A percentile compares a stretch with the other conserved stretches of the same genome.
Evolutionary conservation across 306 rosid genomes (phyloP).

Genomic region (Phaseolus lunatus): DNA sequence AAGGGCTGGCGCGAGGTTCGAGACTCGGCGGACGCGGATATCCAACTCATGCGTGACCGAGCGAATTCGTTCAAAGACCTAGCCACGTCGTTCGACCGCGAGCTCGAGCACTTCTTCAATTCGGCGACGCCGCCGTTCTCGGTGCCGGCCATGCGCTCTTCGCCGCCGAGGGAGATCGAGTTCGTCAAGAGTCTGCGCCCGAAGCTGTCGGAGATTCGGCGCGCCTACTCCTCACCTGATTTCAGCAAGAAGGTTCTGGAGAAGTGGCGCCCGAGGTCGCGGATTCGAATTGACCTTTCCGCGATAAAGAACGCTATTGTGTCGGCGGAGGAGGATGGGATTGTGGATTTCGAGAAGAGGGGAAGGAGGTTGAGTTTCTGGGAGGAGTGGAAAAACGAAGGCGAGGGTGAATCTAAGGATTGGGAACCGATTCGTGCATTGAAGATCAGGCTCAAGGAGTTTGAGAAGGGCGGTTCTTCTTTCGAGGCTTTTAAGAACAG

Average conservation of each 20-base stretch:
- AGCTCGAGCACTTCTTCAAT: conserved; percentile 83
- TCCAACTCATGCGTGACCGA: conserved; percentile 80
- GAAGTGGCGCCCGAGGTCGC: conserved; percentile 83
- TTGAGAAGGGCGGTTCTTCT: conserved; percentile 82
- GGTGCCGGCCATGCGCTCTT: conserved; percentile 72
- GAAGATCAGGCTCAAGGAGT: conserved; percentile 82
- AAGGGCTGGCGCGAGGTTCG: conserved; percentile 96
- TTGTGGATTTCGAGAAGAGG: conserved; percentile 49
- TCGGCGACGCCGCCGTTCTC: conserved; percentile 64
- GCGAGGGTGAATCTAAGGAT: conserved; percentile 64
- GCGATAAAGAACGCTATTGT: conserved; percentile 86
- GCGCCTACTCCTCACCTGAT: conserved; percentile 88
- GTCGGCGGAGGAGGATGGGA: conserved; percentile 69
- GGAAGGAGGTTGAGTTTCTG: conserved; percentile 65
- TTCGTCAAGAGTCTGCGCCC: conserved; percentile 89
- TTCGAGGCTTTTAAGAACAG: conserved; percentile 79
- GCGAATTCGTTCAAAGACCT: conserved; percentile 91
- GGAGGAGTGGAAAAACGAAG: conserved; percentile 70
- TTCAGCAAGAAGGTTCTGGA: conserved; percentile 95
- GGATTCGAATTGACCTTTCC: conserved; percentile 82
- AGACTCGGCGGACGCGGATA: conserved; percentile 96
- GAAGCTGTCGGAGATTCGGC: conserved; percentile 74
- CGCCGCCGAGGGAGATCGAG: conserved; percentile 82
- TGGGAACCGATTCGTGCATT: conserved; percentile 95
- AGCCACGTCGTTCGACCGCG: conserved; percentile 91